Percentiles rank a stretch among this genome's conserved stretches.
These are phyloP conservation scores for Chloroidium sp. DNA, from an alignment of 163 green algal species.

Conservation along the genomic window DNA sequence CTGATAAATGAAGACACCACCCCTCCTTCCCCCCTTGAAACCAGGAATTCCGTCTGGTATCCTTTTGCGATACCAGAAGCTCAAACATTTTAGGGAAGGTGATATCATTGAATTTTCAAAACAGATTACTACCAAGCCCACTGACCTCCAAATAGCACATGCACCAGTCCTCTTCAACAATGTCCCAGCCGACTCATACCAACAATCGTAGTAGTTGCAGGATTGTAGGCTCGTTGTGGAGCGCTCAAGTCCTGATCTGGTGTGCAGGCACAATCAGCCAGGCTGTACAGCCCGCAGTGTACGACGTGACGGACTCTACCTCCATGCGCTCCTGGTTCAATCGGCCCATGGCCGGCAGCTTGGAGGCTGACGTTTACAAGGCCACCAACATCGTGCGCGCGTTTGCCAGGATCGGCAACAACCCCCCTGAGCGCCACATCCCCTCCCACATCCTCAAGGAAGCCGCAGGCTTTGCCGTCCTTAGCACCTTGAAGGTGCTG, in stretches of 20 bases:
- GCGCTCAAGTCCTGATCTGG: neutral
- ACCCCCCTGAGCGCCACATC: constrained; percentile 32
- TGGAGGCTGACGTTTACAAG: constrained; percentile 65
- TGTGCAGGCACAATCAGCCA: constrained; percentile 23
- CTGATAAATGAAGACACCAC: no score
- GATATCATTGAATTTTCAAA: no score
- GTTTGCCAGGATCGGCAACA: constrained; percentile 17
- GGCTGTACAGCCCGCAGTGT: constrained; percentile 47
- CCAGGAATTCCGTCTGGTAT: no score
- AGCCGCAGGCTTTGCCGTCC: constrained; percentile 43
- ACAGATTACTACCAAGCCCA: no score
- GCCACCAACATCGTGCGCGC: constrained; percentile 52
- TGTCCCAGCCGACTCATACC: no score
- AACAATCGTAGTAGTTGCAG: no score
- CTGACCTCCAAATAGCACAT: neutral
- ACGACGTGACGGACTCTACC: constrained; percentile 53
- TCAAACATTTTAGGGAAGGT: no score
- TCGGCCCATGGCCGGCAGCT: constrained; percentile 31
- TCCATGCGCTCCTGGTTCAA: constrained; percentile 66
- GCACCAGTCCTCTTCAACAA: neutral
- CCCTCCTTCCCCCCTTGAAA: no score
- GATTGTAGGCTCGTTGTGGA: no score
- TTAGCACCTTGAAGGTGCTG: constrained; percentile 34
- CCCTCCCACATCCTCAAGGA: constrained; percentile 37
- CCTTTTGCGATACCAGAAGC: no score